A percentile compares a stretch with the other conserved stretches of the same genome.
These are phyloP conservation scores for Colletotrichum sp. DNA, from an alignment of 2,329 filamentous ascomycete genomes.

Conservation along the genomic window DNA sequence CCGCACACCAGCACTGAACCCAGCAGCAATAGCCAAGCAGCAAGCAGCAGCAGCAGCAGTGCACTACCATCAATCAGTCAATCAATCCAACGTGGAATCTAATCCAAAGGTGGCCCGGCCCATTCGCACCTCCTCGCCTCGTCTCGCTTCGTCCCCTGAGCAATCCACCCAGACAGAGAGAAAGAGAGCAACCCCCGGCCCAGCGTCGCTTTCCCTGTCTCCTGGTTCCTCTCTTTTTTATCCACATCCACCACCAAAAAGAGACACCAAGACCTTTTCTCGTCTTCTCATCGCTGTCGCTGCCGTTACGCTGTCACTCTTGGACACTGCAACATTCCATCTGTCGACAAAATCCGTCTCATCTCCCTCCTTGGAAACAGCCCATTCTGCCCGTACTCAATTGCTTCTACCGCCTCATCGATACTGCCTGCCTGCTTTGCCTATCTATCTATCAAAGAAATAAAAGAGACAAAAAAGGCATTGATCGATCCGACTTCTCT, in stretches of 20 bases:
- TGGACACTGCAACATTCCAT: background rate
- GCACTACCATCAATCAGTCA: background rate
- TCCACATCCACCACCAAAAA: background rate
- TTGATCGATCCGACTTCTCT: background rate
- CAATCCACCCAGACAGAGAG: background rate
- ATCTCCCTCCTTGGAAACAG: background rate
- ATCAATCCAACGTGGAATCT: background rate
- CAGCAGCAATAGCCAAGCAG: background rate
- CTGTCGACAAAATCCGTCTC: conserved; percentile 1
- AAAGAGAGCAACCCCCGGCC: background rate
- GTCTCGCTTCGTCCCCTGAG: conserved; percentile 6
- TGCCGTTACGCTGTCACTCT: background rate
- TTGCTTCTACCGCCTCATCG: conserved; percentile 9
- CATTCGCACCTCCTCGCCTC: background rate
- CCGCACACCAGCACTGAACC: background rate
- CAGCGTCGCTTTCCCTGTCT: background rate
- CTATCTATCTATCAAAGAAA: background rate
- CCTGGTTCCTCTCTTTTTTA: background rate
- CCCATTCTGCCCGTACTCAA: conserved; percentile 20
- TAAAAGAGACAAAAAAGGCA: background rate
- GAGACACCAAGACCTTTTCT: conserved; percentile 5
- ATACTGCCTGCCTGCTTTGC: background rate
- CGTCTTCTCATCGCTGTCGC: background rate
- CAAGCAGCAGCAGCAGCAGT: background rate
- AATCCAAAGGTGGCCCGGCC: background rate